Conservation (phyloP, 2,329 filamentous ascomycete species). For the Raffaelea ambrosiae region DNA sequence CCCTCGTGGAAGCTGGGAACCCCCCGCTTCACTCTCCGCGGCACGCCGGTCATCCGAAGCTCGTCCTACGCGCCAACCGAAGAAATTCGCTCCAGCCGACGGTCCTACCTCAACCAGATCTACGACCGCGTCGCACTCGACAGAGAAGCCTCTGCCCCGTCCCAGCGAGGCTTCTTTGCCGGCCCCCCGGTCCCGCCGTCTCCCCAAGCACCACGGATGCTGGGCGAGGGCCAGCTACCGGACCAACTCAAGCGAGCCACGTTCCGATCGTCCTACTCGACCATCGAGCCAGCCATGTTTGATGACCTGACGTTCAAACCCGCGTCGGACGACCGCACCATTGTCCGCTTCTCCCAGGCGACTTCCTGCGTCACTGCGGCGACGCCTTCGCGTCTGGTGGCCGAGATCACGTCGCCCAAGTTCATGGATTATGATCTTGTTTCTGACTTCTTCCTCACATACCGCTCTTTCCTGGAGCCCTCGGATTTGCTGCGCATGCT, state of each 20-base stretch:
- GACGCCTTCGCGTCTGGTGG: slow-evolving; percentile 81
- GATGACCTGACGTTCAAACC: slow-evolving; percentile 74
- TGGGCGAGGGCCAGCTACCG: not conserved
- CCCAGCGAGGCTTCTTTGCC: slow-evolving; percentile 4
- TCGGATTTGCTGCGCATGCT: slow-evolving; percentile 74
- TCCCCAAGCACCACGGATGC: not conserved
- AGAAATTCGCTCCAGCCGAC: slow-evolving; percentile 53
- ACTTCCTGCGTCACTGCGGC: slow-evolving; percentile 67
- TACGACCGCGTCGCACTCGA: slow-evolving; percentile 27
- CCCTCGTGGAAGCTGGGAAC: slow-evolving; percentile 78
- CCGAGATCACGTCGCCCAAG: slow-evolving; percentile 90
- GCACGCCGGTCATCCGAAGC: slow-evolving; percentile 68
- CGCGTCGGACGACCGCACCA: slow-evolving; percentile 63
- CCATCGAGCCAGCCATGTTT: slow-evolving; percentile 69
- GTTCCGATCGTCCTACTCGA: slow-evolving; percentile 38
- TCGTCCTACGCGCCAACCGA: slow-evolving; percentile 75
- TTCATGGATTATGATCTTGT: slow-evolving; percentile 96
- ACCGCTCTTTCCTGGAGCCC: slow-evolving; percentile 74
- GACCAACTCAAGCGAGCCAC: slow-evolving; percentile 15
- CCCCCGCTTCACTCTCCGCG: slow-evolving; percentile 68
- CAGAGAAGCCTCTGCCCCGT: slow-evolving; percentile 14
- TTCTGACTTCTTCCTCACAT: slow-evolving; percentile 96
- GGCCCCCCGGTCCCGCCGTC: not conserved
- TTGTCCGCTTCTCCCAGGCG: slow-evolving; percentile 69
- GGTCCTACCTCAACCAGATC: slow-evolving; percentile 23